Conservation (phyloP, 768 basidiomycete species). For the Tulasnella sp. region DNA sequence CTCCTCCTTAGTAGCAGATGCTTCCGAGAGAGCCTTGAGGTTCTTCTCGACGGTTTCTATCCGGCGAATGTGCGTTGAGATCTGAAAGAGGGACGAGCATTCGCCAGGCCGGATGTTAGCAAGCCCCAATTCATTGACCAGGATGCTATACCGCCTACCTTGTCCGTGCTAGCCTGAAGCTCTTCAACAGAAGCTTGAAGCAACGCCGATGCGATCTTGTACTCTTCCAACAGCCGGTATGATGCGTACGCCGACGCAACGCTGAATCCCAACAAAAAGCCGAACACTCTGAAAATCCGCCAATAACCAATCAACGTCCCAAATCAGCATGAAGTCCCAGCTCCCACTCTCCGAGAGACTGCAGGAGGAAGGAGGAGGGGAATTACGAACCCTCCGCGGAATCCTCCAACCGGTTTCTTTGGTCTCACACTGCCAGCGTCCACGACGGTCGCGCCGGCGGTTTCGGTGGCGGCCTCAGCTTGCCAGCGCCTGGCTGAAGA, state of each 20-base stretch:
- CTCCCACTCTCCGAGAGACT: neutral
- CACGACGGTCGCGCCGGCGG: neutral
- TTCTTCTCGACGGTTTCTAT: slow-evolving; percentile 92
- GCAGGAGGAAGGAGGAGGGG: slow-evolving; percentile 32
- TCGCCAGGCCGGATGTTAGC: neutral
- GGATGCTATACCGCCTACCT: slow-evolving; percentile 51
- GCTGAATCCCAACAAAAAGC: slow-evolving; percentile 89
- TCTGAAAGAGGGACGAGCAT: slow-evolving; percentile 48
- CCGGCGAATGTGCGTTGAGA: slow-evolving; percentile 77
- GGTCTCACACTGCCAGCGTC: slow-evolving; percentile 36
- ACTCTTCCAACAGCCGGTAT: slow-evolving; percentile 88
- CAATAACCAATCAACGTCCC: neutral
- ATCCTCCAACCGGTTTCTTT: slow-evolving; percentile 73
- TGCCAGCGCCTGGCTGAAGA: neutral
- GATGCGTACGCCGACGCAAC: slow-evolving; percentile 84
- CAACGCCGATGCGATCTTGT: slow-evolving; percentile 83
- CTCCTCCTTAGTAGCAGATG: slow-evolving; percentile 78
- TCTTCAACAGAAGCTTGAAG: slow-evolving; percentile 88
- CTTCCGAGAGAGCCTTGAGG: slow-evolving; percentile 69
- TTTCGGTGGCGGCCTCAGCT: neutral
- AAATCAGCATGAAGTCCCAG: neutral
- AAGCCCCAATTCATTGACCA: neutral
- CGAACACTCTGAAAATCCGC: slow-evolving; percentile 62
- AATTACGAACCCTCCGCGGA: slow-evolving; percentile 49
- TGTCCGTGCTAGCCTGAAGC: slow-evolving; percentile 78